Evolutionary conservation across 2,329 filamentous ascomycete genomes (phyloP), one percentile per base, ranked within the genome.

Genomic region (Trichoderma simmonsii): DNA sequence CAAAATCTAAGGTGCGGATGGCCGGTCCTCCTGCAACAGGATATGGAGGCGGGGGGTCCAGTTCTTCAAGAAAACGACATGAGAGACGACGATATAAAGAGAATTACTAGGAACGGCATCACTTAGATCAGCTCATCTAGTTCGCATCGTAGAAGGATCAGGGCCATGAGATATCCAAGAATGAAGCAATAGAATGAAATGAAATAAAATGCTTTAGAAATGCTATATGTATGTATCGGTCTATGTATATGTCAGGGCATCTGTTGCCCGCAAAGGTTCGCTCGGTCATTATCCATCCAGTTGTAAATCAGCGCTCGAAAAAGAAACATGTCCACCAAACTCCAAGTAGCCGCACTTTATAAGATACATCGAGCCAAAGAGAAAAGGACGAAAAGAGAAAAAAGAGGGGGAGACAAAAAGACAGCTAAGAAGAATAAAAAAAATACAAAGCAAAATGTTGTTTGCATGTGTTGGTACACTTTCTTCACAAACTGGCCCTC

Each of bases 231-330:
- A 43, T 43, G 39, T 30, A 30, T 68, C 54, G 12, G n/a, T 59
- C 24, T 32, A 68, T 68, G 2, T 67, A 30, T 43, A 32, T 28
- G 26, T 32, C 34, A 18, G 34, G 32, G 18, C 6, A 26, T 7
- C 2, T 18, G 14, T 34, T 14, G 26, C 56, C 9, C 65, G 21
- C 8, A 34, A 26, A 18, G 24, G 43, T 26, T 56, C 34, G 36
- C 54, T 61, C 32, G 12, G 65, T 51, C 65, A 11, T 60, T 34
- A 69, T 26, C 14, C 54, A 69, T 61, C 26, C 26, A 32, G 15
- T 60, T 69, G 34, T 34, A 32, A 32, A 48, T 24, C 36, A 34
- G 28, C 56, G 28, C 56, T 51, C 5, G 5, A 6, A 60, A 26
- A 24, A 8, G 7, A 34, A 12, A 48, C 48, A 54, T 30, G 28